A percentile compares a stretch with the other conserved stretches of the same genome.
Conservation (phyloP, 768 basidiomycete species). For the Psilocybe sp. region DNA sequence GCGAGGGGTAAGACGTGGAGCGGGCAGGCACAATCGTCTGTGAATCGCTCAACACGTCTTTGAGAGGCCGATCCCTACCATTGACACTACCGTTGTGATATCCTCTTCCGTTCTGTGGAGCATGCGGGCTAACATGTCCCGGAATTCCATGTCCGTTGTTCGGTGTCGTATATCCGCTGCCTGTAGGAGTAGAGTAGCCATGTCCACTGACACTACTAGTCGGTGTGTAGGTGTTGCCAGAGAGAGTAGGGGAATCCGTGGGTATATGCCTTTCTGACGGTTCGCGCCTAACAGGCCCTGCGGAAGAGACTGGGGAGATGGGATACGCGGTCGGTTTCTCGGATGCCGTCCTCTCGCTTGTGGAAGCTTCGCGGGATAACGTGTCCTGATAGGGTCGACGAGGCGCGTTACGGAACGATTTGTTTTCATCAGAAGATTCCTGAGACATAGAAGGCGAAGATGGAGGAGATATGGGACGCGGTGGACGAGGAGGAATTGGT, state of each 20-base stretch:
- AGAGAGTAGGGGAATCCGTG: conserved; percentile 1
- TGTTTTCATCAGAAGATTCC: conserved; percentile 37
- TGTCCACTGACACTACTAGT: too few relatives aligned
- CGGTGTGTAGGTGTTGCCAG: too few relatives aligned
- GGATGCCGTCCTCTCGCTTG: conserved; percentile 10
- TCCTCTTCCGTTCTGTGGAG: too few relatives aligned
- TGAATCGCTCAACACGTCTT: conserved; percentile 11
- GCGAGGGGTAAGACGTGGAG: conserved; percentile 16
- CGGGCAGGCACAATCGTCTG: conserved; percentile 16
- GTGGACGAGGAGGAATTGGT: conserved; percentile 62
- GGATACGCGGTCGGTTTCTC: conserved; percentile 8
- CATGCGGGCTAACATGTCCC: too few relatives aligned
- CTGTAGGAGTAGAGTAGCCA: too few relatives aligned
- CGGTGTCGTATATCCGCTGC: too few relatives aligned
- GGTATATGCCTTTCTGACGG: neutral
- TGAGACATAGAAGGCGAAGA: conserved; percentile 49
- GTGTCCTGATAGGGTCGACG: conserved; percentile 15
- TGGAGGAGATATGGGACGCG: conserved; percentile 42
- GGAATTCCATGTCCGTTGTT: too few relatives aligned
- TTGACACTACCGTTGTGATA: conserved; percentile 5
- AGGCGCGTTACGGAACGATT: conserved; percentile 17
- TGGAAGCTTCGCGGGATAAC: conserved; percentile 11
- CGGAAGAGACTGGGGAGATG: conserved; percentile 15
- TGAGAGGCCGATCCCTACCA: conserved; percentile 14
- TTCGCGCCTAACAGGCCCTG: conserved; percentile 4